Evolutionary conservation across 176 grass and related monocot genomes (phyloP).

Genomic region (Elymus sibiricus): DNA sequence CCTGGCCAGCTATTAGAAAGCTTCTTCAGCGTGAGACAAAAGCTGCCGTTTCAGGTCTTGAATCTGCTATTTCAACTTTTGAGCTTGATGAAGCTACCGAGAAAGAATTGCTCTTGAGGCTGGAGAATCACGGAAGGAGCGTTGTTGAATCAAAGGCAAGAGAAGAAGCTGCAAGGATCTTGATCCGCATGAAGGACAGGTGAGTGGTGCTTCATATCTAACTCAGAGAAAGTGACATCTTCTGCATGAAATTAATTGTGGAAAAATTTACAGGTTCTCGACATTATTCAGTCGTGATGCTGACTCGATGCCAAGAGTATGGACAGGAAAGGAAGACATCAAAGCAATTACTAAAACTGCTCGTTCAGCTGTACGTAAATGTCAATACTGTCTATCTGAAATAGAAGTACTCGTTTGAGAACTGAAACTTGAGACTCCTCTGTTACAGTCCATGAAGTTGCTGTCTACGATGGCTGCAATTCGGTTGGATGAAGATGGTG

Average conservation of each 20-base stretch:
- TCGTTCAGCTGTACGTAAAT: conserved; percentile 70
- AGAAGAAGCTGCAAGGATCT: conserved; percentile 77
- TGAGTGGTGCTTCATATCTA: conserved; percentile 13
- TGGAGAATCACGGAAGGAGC: conserved; percentile 68
- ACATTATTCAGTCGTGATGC: conserved; percentile 86
- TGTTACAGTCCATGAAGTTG: conserved; percentile 91
- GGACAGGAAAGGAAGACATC: conserved; percentile 99
- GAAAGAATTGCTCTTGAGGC: conserved; percentile 63
- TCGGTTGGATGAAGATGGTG: conserved; percentile 82
- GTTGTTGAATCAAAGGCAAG: conserved; percentile 91
- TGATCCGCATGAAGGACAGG: conserved; percentile 98
- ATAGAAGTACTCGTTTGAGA: conserved; percentile 3
- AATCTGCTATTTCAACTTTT: conserved; percentile 67
- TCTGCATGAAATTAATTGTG: conserved; percentile 15
- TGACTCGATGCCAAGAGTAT: conserved; percentile 96
- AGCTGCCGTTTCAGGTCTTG: conserved; percentile 58
- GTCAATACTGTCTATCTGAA: conserved; percentile 15
- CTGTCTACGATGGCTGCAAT: conserved; percentile 89
- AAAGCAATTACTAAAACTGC: conserved; percentile 96
- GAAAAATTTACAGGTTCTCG: conserved; percentile 58
- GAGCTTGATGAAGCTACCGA: conserved; percentile 65
- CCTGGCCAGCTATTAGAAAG: conserved; percentile 91
- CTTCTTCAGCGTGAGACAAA: conserved; percentile 82
- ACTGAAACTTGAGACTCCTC: neutral
- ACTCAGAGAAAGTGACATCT: neutral